Percentiles rank a stretch among this genome's conserved stretches.
These are phyloP conservation scores for Debaryomyces castellii DNA, from an alignment of 805 yeast species.

Conservation along the genomic window DNA sequence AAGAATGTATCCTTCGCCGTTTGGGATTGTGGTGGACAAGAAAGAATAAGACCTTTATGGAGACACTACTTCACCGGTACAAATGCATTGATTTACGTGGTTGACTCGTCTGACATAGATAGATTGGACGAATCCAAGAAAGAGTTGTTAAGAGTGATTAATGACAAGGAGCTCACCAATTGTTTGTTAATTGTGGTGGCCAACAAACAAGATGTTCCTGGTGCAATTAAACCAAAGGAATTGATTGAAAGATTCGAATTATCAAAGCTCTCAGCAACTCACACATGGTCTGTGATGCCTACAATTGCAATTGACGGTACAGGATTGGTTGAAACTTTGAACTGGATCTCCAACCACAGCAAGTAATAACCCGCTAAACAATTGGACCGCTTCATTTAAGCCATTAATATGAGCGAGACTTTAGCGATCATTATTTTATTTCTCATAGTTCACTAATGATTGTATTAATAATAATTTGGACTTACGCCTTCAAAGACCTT, in stretches of 20 bases:
- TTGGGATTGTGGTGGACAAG: conserved; percentile 98
- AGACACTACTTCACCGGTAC: conserved; percentile 94
- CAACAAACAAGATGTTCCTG: conserved; percentile 78
- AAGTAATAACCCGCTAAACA: conserved; percentile 13
- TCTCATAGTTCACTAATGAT: conserved; percentile 1
- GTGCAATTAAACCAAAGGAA: conserved; percentile 75
- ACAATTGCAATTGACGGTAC: conserved; percentile 88
- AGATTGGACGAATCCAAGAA: conserved; percentile 76
- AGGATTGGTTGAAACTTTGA: conserved; percentile 82
- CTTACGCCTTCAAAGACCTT: background rate
- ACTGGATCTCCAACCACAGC: conserved; percentile 76
- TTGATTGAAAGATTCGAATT: conserved; percentile 71
- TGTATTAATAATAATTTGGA: background rate
- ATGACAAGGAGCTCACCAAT: conserved; percentile 80
- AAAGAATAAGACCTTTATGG: conserved; percentile 88
- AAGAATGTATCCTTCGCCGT: conserved; percentile 81
- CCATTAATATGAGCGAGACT: background rate
- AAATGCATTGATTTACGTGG: conserved; percentile 86
- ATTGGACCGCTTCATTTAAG: background rate
- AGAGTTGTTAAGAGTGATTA: conserved; percentile 74
- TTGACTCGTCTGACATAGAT: conserved; percentile 73
- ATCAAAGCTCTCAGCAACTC: conserved; percentile 55
- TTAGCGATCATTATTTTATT: background rate
- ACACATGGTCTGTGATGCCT: conserved; percentile 90
- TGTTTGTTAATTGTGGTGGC: conserved; percentile 83